These are phyloP conservation scores for Penicillium soppii DNA, from an alignment of 495 filamentous ascomycete species.

Conservation along the genomic window DNA sequence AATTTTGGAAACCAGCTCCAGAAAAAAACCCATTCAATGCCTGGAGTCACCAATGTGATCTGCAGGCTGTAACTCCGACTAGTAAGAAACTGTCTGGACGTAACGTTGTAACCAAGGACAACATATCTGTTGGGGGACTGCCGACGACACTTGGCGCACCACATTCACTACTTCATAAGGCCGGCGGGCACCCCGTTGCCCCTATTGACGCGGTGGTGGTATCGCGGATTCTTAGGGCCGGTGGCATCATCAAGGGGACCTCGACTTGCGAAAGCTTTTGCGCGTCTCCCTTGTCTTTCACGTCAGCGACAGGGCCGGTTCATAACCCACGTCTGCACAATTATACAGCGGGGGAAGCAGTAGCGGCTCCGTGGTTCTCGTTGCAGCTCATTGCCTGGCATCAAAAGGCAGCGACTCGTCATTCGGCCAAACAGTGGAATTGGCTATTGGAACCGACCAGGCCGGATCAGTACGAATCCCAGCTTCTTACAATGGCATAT, in stretches of 20 bases:
- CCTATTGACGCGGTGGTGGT: slow-evolving; percentile 39
- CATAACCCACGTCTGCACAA: slow-evolving; percentile 43
- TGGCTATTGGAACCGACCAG: slow-evolving; percentile 58
- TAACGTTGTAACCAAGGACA: slow-evolving; percentile 39
- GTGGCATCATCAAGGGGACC: slow-evolving; percentile 34
- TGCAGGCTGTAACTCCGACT: slow-evolving; percentile 14
- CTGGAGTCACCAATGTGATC: slow-evolving; percentile 30
- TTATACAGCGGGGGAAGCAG: slow-evolving; percentile 52
- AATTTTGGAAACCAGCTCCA: slow-evolving; percentile 20
- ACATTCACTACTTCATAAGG: slow-evolving; percentile 20
- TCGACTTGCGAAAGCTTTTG: slow-evolving; percentile 46
- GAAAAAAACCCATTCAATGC: slow-evolving; percentile 38
- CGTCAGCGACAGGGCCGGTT: slow-evolving; percentile 43
- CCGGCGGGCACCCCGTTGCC: slow-evolving; percentile 20
- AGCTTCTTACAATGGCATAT: slow-evolving; percentile 44
- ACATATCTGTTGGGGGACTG: slow-evolving; percentile 31
- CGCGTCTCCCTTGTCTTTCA: slow-evolving; percentile 32
- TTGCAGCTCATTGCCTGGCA: slow-evolving; percentile 36
- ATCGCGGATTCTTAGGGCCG: slow-evolving; percentile 38
- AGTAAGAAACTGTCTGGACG: slow-evolving; percentile 22
- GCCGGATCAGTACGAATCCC: slow-evolving; percentile 57
- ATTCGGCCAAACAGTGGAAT: slow-evolving; percentile 40
- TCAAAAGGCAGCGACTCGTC: slow-evolving; percentile 24
- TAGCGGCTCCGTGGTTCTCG: slow-evolving; percentile 49
- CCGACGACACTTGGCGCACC: slow-evolving; percentile 27